Conservation (phyloP, 2,329 filamentous ascomycete species). For the Chaetomiaceae sp. region DNA sequence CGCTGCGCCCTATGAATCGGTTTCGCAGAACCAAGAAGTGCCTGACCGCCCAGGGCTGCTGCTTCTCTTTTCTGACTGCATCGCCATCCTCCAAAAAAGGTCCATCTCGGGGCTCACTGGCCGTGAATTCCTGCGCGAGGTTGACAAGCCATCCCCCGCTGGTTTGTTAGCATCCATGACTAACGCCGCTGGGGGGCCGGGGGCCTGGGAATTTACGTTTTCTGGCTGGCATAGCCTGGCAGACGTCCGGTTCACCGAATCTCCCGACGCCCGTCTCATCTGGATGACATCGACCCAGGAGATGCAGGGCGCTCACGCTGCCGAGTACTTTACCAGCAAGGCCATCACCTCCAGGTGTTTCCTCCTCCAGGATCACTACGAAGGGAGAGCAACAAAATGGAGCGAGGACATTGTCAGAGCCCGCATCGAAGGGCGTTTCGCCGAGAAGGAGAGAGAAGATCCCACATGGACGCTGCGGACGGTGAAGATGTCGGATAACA, state of each 20-base stretch:
- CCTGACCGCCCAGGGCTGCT: constrained; percentile 62
- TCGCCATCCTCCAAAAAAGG: constrained; percentile 72
- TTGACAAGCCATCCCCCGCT: constrained; percentile 72
- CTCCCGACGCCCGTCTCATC: constrained; percentile 56
- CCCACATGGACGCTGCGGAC: constrained; percentile 75
- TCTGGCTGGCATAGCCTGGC: constrained; percentile 65
- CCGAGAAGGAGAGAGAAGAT: constrained; percentile 77
- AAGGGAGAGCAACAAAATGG: constrained; percentile 70
- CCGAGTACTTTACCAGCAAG: constrained; percentile 44
- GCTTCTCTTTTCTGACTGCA: constrained; percentile 75
- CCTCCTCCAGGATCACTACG: constrained; percentile 67
- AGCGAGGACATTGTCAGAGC: constrained; percentile 85
- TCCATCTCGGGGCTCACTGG: constrained; percentile 60
- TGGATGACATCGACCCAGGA: constrained; percentile 64
- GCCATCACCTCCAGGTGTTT: constrained; percentile 62
- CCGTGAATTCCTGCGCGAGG: constrained; percentile 73
- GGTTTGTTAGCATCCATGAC: constrained; percentile 60
- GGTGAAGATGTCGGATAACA: constrained; percentile 56
- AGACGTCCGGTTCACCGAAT: constrained; percentile 69
- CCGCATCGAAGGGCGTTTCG: constrained; percentile 76
- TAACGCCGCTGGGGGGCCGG: constrained; percentile 55
- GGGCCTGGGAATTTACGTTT: constrained; percentile 68
- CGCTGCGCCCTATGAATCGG: constrained; percentile 58
- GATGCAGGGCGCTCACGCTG: constrained; percentile 50
- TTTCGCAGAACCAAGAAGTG: constrained; percentile 36